Evolutionary conservation across 768 basidiomycete species (phyloP).

Genomic region (Suillus sp.): DNA sequence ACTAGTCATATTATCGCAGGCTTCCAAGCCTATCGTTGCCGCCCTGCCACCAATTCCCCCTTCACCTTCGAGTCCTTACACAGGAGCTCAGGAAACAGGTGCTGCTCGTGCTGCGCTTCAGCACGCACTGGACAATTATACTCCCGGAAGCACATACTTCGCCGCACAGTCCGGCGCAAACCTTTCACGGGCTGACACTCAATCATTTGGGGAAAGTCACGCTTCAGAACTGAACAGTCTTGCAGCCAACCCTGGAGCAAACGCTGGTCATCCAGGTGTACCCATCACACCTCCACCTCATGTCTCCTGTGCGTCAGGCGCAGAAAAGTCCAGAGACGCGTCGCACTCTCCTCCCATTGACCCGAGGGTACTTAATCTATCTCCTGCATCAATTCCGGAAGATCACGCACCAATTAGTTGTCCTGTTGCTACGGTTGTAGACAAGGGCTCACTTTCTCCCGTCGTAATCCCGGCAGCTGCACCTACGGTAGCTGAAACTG

Average conservation of each 20-base stretch:
- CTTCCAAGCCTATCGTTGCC: slow-evolving; percentile 59
- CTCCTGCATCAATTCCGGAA: slow-evolving; percentile 21
- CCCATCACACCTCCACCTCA: slow-evolving; percentile 46
- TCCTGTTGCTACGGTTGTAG: slow-evolving; percentile 23
- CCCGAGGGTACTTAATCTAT: slow-evolving; percentile 30
- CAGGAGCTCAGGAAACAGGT: slow-evolving; percentile 63
- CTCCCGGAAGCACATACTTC: slow-evolving; percentile 63
- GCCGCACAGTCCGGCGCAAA: slow-evolving; percentile 49
- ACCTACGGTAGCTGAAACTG: slow-evolving; percentile 77
- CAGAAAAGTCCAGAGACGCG: slow-evolving; percentile 15
- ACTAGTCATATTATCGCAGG: slow-evolving; percentile 71
- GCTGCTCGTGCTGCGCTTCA: slow-evolving; percentile 75
- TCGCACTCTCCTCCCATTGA: slow-evolving; percentile 20
- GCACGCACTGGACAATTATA: slow-evolving; percentile 76
- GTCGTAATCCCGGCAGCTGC: slow-evolving; percentile 37
- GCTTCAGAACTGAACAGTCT: slow-evolving; percentile 70
- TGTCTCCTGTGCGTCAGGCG: slow-evolving; percentile 10
- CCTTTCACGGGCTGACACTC: slow-evolving; percentile 70
- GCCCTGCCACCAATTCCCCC: slow-evolving; percentile 74
- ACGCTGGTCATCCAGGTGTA: slow-evolving; percentile 36
- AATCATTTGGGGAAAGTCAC: slow-evolving; percentile 85
- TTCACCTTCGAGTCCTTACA: slow-evolving; percentile 53
- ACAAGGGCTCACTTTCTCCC: not conserved
- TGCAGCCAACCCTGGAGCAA: slow-evolving; percentile 31
- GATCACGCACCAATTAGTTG: slow-evolving; percentile 35